These are phyloP conservation scores for Eudorina sp. DNA, from an alignment of 139 green algal genomes.

Conservation along the genomic window DNA sequence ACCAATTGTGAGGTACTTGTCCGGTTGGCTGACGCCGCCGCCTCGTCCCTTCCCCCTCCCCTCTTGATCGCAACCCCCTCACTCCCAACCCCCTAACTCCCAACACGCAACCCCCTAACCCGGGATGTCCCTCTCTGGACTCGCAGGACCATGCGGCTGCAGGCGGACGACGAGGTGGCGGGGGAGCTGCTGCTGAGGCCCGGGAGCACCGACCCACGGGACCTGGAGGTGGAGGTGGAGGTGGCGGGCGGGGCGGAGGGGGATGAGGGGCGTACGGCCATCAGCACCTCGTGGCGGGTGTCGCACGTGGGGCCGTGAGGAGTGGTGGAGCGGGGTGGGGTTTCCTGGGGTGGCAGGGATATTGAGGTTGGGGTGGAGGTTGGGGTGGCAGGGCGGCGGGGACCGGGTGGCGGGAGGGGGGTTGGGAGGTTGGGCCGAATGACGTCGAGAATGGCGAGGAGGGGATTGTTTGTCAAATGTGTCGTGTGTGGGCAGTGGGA, in stretches of 20 bases:
- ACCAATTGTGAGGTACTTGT: no score
- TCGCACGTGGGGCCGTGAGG: background rate
- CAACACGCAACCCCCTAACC: no score
- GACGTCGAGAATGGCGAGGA: background rate
- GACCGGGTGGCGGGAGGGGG: no score
- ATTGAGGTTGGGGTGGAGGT: background rate
- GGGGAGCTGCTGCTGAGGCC: conserved; percentile 28
- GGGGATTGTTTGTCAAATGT: no score
- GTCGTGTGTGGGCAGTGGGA: no score
- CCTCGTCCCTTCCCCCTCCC: no score
- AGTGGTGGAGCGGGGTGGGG: background rate
- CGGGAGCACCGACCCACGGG: conserved; percentile 28
- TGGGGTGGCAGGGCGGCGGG: no score
- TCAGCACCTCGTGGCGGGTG: background rate
- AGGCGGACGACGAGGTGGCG: conserved; percentile 3
- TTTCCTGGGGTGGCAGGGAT: no score
- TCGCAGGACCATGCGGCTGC: conserved; percentile 17
- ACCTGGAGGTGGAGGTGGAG: background rate
- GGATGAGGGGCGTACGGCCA: background rate
- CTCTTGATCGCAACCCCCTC: no score
- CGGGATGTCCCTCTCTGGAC: no score
- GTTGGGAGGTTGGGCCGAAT: background rate
- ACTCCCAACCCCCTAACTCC: background rate
- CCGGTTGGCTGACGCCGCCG: no score
- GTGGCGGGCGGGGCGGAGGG: background rate